These are phyloP conservation scores for Nannochloropsis granulata DNA, from an alignment of 108 stramenopile genomes.

Conservation along the genomic window DNA sequence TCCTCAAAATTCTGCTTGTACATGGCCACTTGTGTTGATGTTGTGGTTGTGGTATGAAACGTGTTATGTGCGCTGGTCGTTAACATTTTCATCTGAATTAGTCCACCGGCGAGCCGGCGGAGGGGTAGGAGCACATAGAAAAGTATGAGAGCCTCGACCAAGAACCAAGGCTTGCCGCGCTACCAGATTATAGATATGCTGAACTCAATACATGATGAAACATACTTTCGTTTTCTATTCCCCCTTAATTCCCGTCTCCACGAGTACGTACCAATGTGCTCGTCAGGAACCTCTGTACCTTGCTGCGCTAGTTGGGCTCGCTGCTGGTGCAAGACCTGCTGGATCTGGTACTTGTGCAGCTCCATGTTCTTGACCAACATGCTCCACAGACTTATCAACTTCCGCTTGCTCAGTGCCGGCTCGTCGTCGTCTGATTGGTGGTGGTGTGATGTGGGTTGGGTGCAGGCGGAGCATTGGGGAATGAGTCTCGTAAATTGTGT, in stretches of 20 bases:
- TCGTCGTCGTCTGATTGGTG: not conserved
- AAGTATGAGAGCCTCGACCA: too few species aligned
- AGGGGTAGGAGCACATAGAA: too few species aligned
- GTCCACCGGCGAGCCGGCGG: too few species aligned
- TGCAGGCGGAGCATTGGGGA: too few species aligned
- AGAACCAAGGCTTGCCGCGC: too few species aligned
- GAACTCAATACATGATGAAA: not conserved
- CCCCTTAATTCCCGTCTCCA: not conserved
- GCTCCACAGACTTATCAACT: not conserved
- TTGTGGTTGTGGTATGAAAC: too few species aligned
- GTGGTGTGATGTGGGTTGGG: not conserved
- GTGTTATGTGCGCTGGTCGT: too few species aligned
- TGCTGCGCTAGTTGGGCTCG: not conserved
- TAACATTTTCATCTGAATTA: too few species aligned
- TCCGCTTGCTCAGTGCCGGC: not conserved
- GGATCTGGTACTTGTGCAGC: not conserved
- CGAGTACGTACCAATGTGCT: not conserved
- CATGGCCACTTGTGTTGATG: not conserved
- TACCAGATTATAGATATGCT: not conserved
- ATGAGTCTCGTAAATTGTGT: too few species aligned
- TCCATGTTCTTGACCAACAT: not conserved
- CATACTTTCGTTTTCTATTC: not conserved
- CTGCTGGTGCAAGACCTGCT: not conserved
- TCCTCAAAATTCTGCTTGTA: not conserved
- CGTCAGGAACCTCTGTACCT: not conserved